Evolutionary conservation across 176 grass and related monocot species (phyloP), one percentile per base, ranked within the genome.

Genomic region (Hyparrhenia diplandra): DNA sequence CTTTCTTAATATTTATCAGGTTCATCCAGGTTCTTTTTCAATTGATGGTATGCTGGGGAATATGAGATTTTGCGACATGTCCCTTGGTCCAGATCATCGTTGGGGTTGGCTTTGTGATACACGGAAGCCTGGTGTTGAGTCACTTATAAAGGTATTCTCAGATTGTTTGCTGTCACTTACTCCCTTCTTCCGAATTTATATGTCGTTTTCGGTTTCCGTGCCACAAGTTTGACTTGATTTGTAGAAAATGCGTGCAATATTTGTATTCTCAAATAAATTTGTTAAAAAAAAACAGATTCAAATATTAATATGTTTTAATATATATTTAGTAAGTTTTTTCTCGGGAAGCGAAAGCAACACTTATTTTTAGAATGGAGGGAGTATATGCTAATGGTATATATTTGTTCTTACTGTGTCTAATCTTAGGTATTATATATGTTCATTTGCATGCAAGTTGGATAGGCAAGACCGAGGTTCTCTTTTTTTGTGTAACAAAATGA

Each of bases 21-120:
- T 98, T 79, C 88, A 98, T 79, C 95, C 95, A 60, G 78, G 95
- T 85, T 98, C 90, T 77, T 84, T 98, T 74, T 89, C 95, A 52
- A 93, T 98, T 74, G 89, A 94, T 80, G 95, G 92, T 68, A 91
- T 80, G 66, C 75, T 98, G 23, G 95, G 95, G 46, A 98, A 98
- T 91, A 91, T 92, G 79, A 94, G 86, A 85, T 85, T 98, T 87
- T 94, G 95, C 80, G 95, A 98, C 73, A 91, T 91, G 92, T 94
- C 92, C 17, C 95, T 98, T 73, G 92, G 95, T 32, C 90, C 92
- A 85, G 90, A 98, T 89, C 90, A 92, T 91, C 88, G 52, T 18
- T 98, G 92, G 92, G 88, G 95, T 66, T 98, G 95, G 95, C 86
- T 98, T 65, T 98, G 95, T 37, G 90, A 98, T 84, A 94, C 89